Evolutionary conservation across 164 flowering plant species (phyloP).

Genomic region (grape (Vitis vinifera)): ASM3070453v1 NC_081808.1:1311001-1311500

Average conservation of each 20-base stretch:
- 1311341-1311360: too few relatives aligned
- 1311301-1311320: too few relatives aligned
- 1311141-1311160: constrained; percentile 3
- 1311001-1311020: constrained; percentile 58
- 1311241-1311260: not conserved
- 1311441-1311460: too few relatives aligned
- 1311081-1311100: not conserved
- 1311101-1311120: not conserved
- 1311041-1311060: constrained; percentile 16
- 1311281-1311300: not conserved
- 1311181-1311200: constrained; percentile 10
- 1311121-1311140: not conserved
- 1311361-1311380: too few relatives aligned
- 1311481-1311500: too few relatives aligned
- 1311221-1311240: not conserved
- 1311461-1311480: too few relatives aligned
- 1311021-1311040: constrained; percentile 29
- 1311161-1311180: constrained; percentile 10
- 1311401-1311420: too few relatives aligned
- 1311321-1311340: too few relatives aligned
- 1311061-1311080: not conserved
- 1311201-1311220: not conserved
- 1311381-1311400: too few relatives aligned
- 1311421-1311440: too few relatives aligned
- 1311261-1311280: not conserved